Evolutionary conservation across 768 basidiomycete genomes (phyloP).

Genomic region (Chalciporus chontae): DNA sequence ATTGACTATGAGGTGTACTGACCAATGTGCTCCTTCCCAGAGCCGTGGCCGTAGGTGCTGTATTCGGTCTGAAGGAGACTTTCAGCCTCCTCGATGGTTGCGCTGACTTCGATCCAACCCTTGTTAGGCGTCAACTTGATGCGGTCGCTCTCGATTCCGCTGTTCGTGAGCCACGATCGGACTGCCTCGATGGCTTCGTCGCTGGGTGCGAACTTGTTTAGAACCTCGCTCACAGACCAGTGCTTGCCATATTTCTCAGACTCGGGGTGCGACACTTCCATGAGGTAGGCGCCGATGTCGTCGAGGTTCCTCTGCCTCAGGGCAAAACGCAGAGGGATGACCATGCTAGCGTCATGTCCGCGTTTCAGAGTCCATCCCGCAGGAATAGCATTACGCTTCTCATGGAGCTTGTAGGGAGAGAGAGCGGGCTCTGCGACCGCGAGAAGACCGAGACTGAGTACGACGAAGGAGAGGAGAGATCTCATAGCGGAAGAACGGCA

Average conservation of each 20-base stretch:
- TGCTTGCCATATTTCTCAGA: constrained; percentile 32
- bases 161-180: constrained; percentile 25
- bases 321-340: constrained; percentile 30
- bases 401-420: constrained; percentile 34
- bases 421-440: constrained; percentile 14
- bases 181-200: constrained; percentile 25
- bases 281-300: constrained; percentile 24
- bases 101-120: constrained; percentile 26
- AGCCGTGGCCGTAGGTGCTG: constrained; percentile 28
- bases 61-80: constrained; percentile 33
- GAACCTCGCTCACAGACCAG: constrained; percentile 27
- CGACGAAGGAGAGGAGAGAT: constrained; percentile 13
- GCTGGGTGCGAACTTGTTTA: constrained; percentile 28
- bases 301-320: constrained; percentile 32
- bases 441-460: constrained; percentile 17
- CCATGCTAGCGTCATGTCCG: constrained; percentile 31
- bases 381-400: constrained; percentile 36
- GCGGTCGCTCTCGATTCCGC: constrained; percentile 23
- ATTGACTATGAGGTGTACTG: constrained; percentile 7
- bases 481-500: constrained; percentile 8
- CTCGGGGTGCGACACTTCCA: constrained; percentile 33
- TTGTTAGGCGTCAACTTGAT: constrained; percentile 19
- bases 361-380: constrained; percentile 36
- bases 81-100: constrained; percentile 33
- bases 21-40: constrained; percentile 29